These are phyloP conservation scores for Colletotrichum zoysiae DNA, from an alignment of 2,329 filamentous ascomycete species.

Conservation along the genomic window DNA sequence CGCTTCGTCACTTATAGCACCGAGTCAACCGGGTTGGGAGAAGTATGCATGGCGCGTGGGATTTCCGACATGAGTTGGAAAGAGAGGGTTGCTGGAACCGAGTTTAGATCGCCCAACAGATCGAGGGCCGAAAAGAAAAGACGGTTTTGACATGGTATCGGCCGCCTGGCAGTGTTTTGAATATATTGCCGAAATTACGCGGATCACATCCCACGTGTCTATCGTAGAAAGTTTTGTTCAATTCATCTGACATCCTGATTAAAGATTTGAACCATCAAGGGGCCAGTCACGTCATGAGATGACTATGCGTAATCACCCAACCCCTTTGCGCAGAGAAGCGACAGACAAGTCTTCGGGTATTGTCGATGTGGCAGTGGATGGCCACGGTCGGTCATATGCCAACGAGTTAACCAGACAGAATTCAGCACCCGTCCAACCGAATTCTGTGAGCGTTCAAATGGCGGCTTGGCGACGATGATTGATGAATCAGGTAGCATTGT, in stretches of 20 bases:
- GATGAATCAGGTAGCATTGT: neutral
- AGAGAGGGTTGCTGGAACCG: neutral
- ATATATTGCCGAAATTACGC: neutral
- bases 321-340: slow-evolving; percentile 46
- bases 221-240: neutral
- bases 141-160: neutral
- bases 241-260: neutral
- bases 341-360: slow-evolving; percentile 50
- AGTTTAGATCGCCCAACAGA: neutral
- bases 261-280: neutral
- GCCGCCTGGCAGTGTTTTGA: neutral
- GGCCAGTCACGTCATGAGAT: neutral
- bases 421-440: slow-evolving; percentile 48
- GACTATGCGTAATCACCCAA: slow-evolving; percentile 45
- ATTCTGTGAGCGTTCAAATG: slow-evolving; percentile 38
- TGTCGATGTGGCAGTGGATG: slow-evolving; percentile 47
- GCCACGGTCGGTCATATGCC: slow-evolving; percentile 44
- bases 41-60: neutral
- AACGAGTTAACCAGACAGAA: slow-evolving; percentile 46
- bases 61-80: neutral
- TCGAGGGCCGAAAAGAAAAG: neutral
- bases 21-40: neutral
- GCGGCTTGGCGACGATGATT: neutral
- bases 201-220: neutral
- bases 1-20: too few species aligned